Evolutionary conservation across 2,329 filamentous ascomycete genomes (phyloP).

Genomic region (Ascosphaera apis): DNA sequence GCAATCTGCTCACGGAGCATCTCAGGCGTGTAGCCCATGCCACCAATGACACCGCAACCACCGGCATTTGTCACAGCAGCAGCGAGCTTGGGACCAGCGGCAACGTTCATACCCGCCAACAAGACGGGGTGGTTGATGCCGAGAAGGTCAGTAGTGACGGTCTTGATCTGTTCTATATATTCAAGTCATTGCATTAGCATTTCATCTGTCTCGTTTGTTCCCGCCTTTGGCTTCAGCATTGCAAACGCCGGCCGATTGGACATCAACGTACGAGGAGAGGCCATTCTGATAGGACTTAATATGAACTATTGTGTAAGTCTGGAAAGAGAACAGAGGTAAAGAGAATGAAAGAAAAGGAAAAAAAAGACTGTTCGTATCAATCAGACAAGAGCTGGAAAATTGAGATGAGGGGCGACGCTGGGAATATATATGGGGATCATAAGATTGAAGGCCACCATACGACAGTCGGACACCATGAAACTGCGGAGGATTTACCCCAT

Average conservation of each 20-base stretch:
- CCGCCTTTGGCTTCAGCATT: conserved; percentile 7
- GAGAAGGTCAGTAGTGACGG: conserved; percentile 81
- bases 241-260: conserved; percentile 1
- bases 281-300: conserved; percentile 34
- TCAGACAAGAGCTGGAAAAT: no score
- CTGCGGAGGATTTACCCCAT: not conserved
- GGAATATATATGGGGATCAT: not conserved
- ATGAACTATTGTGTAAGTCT: not conserved
- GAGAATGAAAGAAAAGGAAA: no score
- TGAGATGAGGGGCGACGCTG: not conserved
- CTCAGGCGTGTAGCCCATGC: conserved; percentile 75
- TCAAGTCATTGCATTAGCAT: conserved; percentile 3
- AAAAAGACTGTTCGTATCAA: no score
- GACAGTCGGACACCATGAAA: not conserved
- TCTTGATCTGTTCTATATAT: conserved; percentile 58
- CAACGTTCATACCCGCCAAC: conserved; percentile 97
- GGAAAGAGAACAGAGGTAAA: not conserved
- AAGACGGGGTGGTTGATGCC: conserved; percentile 94
- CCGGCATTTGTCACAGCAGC: conserved; percentile 94
- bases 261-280: conserved; percentile 49
- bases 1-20: conserved; percentile 91
- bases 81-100: conserved; percentile 84
- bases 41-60: conserved; percentile 87
- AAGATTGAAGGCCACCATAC: not conserved
- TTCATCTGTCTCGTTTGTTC: conserved; percentile 7